A percentile compares a stretch with the other conserved stretches of the same genome.
phyloP scores from a whole-genome alignment of 1,139 yeast species.

The Diutina pseudorugosa region DNA sequence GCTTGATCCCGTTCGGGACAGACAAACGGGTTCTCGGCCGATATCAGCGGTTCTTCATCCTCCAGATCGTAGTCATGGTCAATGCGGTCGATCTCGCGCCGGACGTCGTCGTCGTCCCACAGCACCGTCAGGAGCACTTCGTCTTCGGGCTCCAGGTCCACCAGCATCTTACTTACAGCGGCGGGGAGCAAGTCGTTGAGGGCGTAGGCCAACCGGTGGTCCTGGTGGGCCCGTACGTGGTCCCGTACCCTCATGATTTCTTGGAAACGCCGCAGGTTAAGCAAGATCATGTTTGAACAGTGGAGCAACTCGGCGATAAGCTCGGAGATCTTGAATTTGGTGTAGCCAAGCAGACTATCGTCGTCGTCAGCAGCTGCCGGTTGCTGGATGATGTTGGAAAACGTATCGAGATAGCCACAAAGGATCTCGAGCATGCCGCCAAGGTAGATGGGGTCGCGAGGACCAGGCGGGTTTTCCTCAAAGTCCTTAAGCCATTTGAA shows the following conservation, averaged over 20 bases:
- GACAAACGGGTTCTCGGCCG: conserved; percentile 38
- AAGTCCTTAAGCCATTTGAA: conserved; percentile 36
- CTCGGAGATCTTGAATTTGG: conserved; percentile 32
- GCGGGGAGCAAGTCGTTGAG: conserved; percentile 10
- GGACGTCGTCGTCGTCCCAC: not conserved
- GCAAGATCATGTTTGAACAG: conserved; percentile 37
- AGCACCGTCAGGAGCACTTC: conserved; percentile 18
- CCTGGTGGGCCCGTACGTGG: conserved; percentile 21
- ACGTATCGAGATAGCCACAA: conserved; percentile 23
- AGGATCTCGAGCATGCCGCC: conserved; percentile 33
- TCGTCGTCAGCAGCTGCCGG: not conserved
- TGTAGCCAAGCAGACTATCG: conserved; percentile 22
- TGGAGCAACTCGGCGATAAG: conserved; percentile 34
- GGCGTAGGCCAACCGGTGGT: conserved; percentile 20
- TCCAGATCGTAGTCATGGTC: conserved; percentile 21
- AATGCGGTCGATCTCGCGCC: not conserved
- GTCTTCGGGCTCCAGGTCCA: conserved; percentile 21
- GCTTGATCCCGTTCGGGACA: conserved; percentile 21
- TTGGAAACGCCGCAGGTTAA: conserved; percentile 28
- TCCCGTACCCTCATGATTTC: conserved; percentile 26
- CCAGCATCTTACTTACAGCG: not conserved
- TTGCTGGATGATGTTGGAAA: conserved; percentile 11
- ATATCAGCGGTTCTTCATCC: conserved; percentile 35
- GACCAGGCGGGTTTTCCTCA: conserved; percentile 37
- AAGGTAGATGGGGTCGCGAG: conserved; percentile 32